Base-by-base conservation (phyloP, 352 stramenopile genomes). In the Blastocystis sp. region DNA sequence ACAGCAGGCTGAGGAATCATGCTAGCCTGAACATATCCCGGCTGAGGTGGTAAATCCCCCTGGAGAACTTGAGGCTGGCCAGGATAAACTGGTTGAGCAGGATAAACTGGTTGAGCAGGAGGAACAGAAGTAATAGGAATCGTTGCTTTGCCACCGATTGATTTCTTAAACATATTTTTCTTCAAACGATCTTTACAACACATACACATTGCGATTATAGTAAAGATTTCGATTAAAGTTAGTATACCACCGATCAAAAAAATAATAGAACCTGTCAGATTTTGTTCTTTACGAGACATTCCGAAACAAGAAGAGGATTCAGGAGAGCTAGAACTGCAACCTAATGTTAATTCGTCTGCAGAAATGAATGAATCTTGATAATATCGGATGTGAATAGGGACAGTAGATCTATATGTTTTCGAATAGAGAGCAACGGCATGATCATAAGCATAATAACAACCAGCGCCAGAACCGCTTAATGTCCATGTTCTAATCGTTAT, bases 281-380 rank as follows among this genome's bases (percentile, higher is more conserved):
- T 81, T 24, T 81, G 70, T 24, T 81, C 70, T 7, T 41, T 62
- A 63, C 70, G 70, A 24, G 70, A 81, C 20, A 65, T 64, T 24
- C 70, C 70, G 54, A 81, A 81, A 41, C 70, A 81, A 13, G 70
- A 65, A 65, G 70, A 65, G 3, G 70, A 81, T 9, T 45, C 63
- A n/a, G 24, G 3, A 20, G 70, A 26, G 1, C 45, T 30, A 4
- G 6, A 81, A 41, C 45, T 65, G 18, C 70, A 81, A 39, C 70
- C 70, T n/a, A 24, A 20, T 16, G 70, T 81, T 16, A 65, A 39
- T 39, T 81, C 70, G 37, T 81, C 70, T 65, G 70, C 70, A 41
- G 70, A 4, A 16, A 81, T 81, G 39, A 81, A 81, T 18, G 45
- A 65, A 41, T 81, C 70, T 47, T 62, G 53, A 45, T 81, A 81